These are phyloP conservation scores for Pontederia paniculata DNA, from an alignment of 176 grass and related monocot genomes.

Conservation along the genomic window DNA sequence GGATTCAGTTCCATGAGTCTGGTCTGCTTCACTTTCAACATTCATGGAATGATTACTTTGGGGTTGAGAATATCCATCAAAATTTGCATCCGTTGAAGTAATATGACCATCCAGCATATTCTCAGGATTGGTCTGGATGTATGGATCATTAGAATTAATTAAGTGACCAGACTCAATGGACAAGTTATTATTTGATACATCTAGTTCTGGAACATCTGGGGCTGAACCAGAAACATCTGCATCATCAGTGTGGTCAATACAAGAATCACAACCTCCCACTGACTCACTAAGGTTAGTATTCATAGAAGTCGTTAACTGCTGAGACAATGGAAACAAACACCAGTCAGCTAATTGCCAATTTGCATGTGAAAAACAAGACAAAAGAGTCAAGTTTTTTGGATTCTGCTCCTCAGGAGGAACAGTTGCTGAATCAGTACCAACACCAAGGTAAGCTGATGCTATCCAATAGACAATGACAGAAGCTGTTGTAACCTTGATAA, in stretches of 20 bases:
- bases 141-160: too few relatives aligned
- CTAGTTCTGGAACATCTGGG: too few relatives aligned
- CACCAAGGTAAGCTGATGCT: constrained; percentile 51
- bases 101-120: too few relatives aligned
- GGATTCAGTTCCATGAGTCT: constrained; percentile 6
- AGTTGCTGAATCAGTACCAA: constrained; percentile 34
- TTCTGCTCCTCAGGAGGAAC: constrained; percentile 66
- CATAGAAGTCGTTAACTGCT: neutral
- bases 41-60: constrained; percentile 18
- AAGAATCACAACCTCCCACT: too few relatives aligned
- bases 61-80: neutral
- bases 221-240: too few relatives aligned
- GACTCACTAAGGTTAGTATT: too few relatives aligned
- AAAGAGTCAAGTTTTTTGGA: constrained; percentile 70
- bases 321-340: constrained; percentile 38
- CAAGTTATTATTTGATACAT: too few relatives aligned
- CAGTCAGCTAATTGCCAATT: constrained; percentile 93
- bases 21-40: constrained; percentile 2
- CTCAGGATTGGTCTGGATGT: too few relatives aligned
- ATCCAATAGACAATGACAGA: constrained; percentile 87
- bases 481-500: constrained; percentile 68
- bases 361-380: constrained; percentile 63
- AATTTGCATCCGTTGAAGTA: neutral
- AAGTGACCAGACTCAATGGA: too few relatives aligned
- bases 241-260: too few relatives aligned